These are phyloP conservation scores for Harringtonia aguacate DNA, from an alignment of 2,329 filamentous ascomycete species.

Conservation along the genomic window DNA sequence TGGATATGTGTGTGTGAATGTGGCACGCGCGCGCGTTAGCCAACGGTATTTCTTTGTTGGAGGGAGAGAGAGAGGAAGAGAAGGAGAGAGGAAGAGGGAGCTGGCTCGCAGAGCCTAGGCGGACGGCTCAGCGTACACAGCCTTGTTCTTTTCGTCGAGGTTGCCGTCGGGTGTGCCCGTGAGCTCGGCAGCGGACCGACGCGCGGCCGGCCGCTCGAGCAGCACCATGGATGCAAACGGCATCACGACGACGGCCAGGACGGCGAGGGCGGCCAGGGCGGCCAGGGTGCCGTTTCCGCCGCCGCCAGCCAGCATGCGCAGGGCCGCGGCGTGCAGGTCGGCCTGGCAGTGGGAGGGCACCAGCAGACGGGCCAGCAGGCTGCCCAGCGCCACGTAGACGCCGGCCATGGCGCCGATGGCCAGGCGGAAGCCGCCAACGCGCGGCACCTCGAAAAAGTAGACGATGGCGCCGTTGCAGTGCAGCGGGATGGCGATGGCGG, in stretches of 20 bases:
- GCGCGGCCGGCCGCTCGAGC: slow-evolving; percentile 2
- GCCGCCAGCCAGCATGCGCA: too few species aligned
- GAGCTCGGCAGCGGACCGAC: too few species aligned
- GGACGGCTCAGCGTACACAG: too few species aligned
- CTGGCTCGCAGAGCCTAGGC: too few species aligned
- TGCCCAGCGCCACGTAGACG: slow-evolving; percentile 11
- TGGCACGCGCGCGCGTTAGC: too few species aligned
- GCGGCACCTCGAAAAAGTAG: slow-evolving; percentile 18
- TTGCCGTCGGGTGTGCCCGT: too few species aligned
- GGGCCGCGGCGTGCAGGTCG: too few species aligned
- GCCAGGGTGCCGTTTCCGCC: neutral
- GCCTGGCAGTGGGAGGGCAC: neutral
- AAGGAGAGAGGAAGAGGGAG: too few species aligned
- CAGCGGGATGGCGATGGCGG: neutral
- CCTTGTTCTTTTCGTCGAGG: too few species aligned
- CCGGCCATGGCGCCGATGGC: slow-evolving; percentile 18
- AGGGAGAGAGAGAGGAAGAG: too few species aligned
- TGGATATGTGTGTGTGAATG: too few species aligned
- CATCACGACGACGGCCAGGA: neutral
- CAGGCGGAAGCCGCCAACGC: slow-evolving; percentile 17
- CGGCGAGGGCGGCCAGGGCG: neutral
- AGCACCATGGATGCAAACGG: slow-evolving; percentile 8
- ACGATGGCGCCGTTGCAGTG: slow-evolving; percentile 17
- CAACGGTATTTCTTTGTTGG: too few species aligned
- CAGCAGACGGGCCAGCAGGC: neutral